These are phyloP conservation scores for Penicillium bovifimosum DNA, from an alignment of 495 filamentous ascomycete species.

Conservation along the genomic window DNA sequence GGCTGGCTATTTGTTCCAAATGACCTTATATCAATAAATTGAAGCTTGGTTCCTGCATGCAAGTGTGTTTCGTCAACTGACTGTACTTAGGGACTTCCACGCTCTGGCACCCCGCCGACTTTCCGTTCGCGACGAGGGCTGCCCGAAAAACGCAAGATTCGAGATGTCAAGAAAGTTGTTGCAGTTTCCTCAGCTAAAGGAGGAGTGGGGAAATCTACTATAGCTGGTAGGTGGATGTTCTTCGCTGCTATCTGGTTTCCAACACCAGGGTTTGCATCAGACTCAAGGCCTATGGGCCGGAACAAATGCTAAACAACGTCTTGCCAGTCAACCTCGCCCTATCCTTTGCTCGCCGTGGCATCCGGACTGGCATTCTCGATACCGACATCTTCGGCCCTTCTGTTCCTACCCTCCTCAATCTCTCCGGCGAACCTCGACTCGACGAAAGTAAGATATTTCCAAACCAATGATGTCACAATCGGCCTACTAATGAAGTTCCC, in stretches of 20 bases:
- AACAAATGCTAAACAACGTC: constrained; percentile 2
- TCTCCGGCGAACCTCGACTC: constrained; percentile 67
- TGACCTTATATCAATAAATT: background rate
- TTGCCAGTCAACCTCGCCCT: constrained; percentile 75
- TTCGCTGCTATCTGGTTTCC: background rate
- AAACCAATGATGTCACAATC: background rate
- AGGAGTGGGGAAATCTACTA: constrained; percentile 92
- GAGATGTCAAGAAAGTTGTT: constrained; percentile 77
- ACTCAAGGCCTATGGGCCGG: background rate
- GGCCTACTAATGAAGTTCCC: background rate
- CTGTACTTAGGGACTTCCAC: constrained; percentile 66
- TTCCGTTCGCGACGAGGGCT: constrained; percentile 80
- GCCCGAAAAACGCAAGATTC: constrained; percentile 72
- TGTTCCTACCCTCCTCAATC: constrained; percentile 82
- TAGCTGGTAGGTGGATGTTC: constrained; percentile 56
- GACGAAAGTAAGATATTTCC: constrained; percentile 45
- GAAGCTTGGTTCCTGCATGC: background rate
- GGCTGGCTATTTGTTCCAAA: background rate
- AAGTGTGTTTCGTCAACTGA: background rate
- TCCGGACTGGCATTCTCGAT: constrained; percentile 82
- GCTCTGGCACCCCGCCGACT: constrained; percentile 62
- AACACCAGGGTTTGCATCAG: background rate
- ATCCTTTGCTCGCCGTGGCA: constrained; percentile 72
- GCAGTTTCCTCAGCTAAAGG: constrained; percentile 95
- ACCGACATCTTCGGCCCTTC: constrained; percentile 96